Evolutionary conservation across 176 grass and related monocot species (phyloP).

Genomic region (Juncus inflexus): DNA sequence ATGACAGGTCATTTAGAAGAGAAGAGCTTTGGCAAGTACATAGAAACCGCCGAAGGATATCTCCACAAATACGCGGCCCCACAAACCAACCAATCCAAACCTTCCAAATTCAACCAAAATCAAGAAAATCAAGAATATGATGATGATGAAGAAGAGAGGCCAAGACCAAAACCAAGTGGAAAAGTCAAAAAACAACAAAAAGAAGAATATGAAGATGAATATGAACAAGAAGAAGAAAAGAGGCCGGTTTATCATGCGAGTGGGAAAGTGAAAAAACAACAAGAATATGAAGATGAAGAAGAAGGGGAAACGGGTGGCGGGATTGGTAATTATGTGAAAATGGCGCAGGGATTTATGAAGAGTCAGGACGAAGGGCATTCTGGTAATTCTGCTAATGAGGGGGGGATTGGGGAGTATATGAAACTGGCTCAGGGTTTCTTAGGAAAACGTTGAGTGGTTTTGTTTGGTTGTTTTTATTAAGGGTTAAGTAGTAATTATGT

Average conservation of each 20-base stretch:
- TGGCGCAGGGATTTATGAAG: constrained; percentile 77
- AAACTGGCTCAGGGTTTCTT: constrained; percentile 81
- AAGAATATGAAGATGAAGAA: constrained; percentile 26
- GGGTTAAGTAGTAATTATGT: no score
- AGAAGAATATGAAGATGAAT: constrained; percentile 11
- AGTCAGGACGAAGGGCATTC: constrained; percentile 42
- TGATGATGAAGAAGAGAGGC: background rate
- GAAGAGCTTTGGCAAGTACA: constrained; percentile 26
- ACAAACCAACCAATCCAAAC: background rate
- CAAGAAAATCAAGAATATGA: constrained; percentile 6
- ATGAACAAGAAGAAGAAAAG: constrained; percentile 2
- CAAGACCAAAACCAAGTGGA: background rate
- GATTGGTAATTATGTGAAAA: constrained; percentile 39
- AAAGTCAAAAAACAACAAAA: constrained; percentile 16
- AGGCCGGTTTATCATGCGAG: constrained; percentile 7
- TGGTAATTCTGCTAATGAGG: constrained; percentile 25
- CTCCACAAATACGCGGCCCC: constrained; percentile 20
- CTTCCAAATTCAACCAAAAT: no score
- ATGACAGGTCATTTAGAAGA: constrained; percentile 20
- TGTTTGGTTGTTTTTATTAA: constrained; percentile 14
- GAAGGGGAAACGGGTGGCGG: constrained; percentile 31
- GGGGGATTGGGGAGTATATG: constrained; percentile 58
- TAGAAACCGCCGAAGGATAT: constrained; percentile 20
- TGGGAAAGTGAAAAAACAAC: constrained; percentile 24
- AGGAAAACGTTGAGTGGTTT: constrained; percentile 56